Evolutionary conservation across 345 rosid genomes (phyloP).

Genomic region (Abelmoschus esculentus): DNA sequence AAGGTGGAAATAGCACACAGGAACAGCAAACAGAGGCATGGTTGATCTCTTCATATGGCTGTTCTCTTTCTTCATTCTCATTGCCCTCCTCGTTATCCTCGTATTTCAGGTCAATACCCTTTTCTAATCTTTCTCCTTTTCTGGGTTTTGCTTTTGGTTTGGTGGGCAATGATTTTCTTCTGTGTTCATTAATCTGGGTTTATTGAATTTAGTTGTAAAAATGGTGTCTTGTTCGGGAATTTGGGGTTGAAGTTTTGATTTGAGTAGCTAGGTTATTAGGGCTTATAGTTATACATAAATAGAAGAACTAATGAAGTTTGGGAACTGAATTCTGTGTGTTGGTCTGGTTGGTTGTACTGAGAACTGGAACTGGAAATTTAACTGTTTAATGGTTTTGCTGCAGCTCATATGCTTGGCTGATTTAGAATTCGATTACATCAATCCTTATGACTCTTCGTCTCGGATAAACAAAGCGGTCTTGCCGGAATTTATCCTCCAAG

Average conservation of each 20-base stretch:
- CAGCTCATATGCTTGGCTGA: slow-evolving; percentile 78
- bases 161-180: not conserved
- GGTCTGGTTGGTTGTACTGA: not conserved
- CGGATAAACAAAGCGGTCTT: slow-evolving; percentile 49
- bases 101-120: slow-evolving; percentile 60
- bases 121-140: not conserved
- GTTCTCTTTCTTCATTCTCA: slow-evolving; percentile 72
- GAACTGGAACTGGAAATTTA: not conserved
- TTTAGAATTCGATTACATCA: slow-evolving; percentile 69
- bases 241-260: not conserved
- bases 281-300: not conserved
- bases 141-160: not conserved
- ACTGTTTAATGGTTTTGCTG: slow-evolving; percentile 20
- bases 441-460: slow-evolving; percentile 64
- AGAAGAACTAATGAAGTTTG: not conserved
- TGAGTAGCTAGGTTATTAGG: no score
- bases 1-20: slow-evolving; percentile 11
- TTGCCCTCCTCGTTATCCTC: slow-evolving; percentile 58
- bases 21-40: slow-evolving; percentile 38
- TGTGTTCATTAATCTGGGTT: not conserved
- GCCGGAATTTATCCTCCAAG: slow-evolving; percentile 54
- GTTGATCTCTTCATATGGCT: slow-evolving; percentile 79
- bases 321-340: not conserved
- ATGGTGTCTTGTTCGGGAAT: not conserved
- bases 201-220: not conserved